Conservation (phyloP, 78 protist species). For the Dictyostelium firmibasis region DNA sequence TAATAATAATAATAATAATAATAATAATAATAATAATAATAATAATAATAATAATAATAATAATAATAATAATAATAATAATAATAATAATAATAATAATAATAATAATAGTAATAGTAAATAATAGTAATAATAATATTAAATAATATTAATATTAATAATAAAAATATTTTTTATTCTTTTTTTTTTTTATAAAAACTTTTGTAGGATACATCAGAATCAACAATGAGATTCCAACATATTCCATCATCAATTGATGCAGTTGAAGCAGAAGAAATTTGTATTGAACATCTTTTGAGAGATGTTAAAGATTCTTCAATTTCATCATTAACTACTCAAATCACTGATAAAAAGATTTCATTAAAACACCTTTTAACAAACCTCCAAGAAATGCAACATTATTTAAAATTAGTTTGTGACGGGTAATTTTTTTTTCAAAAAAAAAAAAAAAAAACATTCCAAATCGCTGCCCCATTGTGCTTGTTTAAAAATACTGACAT, state of each 20-base stretch:
- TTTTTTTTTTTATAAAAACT: background rate
- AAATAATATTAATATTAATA: too few species aligned
- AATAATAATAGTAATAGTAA: too few species aligned
- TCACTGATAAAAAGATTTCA: conserved; percentile 82
- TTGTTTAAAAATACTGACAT: background rate
- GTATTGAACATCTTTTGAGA: conserved; percentile 98
- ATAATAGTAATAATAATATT: too few species aligned
- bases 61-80: too few species aligned
- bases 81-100: too few species aligned
- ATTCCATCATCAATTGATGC: conserved; percentile 94
- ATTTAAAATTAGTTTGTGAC: conserved; percentile 60
- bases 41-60: too few species aligned
- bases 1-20: too few species aligned
- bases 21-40: too few species aligned
- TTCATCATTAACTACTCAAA: conserved; percentile 86
- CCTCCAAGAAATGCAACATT: conserved; percentile 58
- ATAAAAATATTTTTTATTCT: background rate
- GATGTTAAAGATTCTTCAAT: conserved; percentile 94
- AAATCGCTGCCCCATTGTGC: too few species aligned
- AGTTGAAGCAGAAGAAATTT: conserved; percentile 96
- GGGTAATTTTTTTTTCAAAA: conserved; percentile 13
- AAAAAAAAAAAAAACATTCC: too few species aligned
- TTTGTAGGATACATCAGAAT: conserved; percentile 85
- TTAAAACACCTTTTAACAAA: conserved; percentile 65
- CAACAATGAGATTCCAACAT: conserved; percentile 92